These are phyloP conservation scores for Flaveria bidentis DNA, from an alignment of 129 eudicot genomes.

Conservation along the genomic window DNA sequence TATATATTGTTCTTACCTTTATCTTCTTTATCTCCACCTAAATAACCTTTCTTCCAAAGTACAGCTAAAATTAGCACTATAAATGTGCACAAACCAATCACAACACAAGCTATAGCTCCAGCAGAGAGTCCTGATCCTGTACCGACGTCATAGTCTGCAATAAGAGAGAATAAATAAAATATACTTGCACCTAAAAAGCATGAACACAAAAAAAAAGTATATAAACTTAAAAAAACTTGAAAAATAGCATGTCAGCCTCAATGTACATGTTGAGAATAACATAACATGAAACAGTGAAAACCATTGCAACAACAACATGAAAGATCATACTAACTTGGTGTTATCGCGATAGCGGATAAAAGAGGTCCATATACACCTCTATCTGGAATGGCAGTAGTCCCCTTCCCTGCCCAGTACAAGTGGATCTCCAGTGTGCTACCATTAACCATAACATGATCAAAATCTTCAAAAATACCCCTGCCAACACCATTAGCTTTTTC, in stretches of 20 bases:
- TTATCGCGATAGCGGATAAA: conserved; percentile 64
- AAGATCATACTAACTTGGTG: conserved; percentile 58
- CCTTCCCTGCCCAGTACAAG: too few relatives aligned
- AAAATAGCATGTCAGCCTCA: neutral
- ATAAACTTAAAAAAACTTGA: neutral
- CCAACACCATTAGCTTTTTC: conserved; percentile 58
- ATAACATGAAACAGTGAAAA: neutral
- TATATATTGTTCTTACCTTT: conserved; percentile 37
- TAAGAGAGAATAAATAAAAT: conserved; percentile 17
- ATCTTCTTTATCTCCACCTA: conserved; percentile 54
- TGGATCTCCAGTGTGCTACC: too few relatives aligned
- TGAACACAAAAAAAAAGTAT: neutral
- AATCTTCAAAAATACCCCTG: conserved; percentile 42
- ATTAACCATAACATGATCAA: conserved; percentile 33
- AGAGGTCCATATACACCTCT: conserved; percentile 75
- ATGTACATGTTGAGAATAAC: neutral
- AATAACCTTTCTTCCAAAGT: conserved; percentile 54
- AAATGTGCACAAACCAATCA: conserved; percentile 45
- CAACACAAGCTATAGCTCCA: conserved; percentile 65
- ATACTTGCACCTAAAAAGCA: conserved; percentile 20
- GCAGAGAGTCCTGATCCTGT: conserved; percentile 57
- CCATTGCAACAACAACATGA: neutral
- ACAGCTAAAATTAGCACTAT: conserved; percentile 36
- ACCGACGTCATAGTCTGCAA: conserved; percentile 49
- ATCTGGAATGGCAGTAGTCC: neutral